Conservation (phyloP, 1,139 yeast species). For the Lodderomyces orthopsilosis region DNA sequence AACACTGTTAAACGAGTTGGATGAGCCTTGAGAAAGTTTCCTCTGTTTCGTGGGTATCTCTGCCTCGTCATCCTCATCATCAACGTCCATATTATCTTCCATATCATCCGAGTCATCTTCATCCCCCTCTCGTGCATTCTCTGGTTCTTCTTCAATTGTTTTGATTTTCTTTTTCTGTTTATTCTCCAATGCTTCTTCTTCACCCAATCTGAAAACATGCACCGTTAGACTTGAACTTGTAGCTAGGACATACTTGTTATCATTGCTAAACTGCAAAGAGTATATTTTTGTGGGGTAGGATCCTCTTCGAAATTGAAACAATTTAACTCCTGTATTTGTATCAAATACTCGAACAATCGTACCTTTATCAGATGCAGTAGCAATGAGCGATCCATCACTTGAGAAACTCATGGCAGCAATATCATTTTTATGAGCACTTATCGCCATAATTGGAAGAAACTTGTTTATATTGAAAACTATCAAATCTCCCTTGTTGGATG, state of each 20-base stretch:
- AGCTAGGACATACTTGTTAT: constrained; percentile 73
- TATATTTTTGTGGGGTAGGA: constrained; percentile 90
- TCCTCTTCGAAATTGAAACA: constrained; percentile 91
- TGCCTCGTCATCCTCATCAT: constrained; percentile 25
- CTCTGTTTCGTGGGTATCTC: constrained; percentile 30
- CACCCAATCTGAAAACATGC: constrained; percentile 77
- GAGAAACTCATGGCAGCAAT: constrained; percentile 78
- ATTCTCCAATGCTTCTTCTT: constrained; percentile 50
- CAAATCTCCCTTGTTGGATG: constrained; percentile 77
- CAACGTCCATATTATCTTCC: constrained; percentile 28
- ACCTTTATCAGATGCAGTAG: constrained; percentile 95
- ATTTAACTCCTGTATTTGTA: constrained; percentile 77
- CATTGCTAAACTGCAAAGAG: constrained; percentile 75
- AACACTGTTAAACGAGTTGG: constrained; percentile 37
- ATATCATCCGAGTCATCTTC: constrained; percentile 22
- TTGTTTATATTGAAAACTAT: constrained; percentile 76
- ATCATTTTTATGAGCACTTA: constrained; percentile 90
- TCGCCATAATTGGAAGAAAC: constrained; percentile 81
- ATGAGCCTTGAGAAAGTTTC: constrained; percentile 41
- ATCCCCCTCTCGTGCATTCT: constrained; percentile 18
- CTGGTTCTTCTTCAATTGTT: constrained; percentile 20
- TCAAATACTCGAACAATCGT: constrained; percentile 86
- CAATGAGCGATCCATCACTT: constrained; percentile 76
- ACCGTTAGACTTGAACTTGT: constrained; percentile 92
- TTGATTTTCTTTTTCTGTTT: constrained; percentile 35